Conservation (phyloP, 305 asterid genomes). For the Solanum hybrid region DNA sequence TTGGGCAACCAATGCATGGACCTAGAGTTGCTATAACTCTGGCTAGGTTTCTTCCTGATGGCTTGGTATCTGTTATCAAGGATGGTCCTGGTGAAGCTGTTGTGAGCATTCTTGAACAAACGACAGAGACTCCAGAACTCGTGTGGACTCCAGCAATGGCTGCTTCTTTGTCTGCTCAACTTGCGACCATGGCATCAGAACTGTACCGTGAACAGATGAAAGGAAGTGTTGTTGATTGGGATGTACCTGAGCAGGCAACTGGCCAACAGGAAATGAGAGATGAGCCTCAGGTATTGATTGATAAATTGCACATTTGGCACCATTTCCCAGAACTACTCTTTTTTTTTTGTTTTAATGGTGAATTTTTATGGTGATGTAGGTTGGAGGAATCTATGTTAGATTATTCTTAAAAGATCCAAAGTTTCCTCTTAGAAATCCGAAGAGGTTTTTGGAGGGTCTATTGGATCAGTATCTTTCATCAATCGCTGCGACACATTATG, state of each 20-base stretch:
- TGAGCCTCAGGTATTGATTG: slow-evolving; percentile 79
- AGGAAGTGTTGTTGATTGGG: slow-evolving; percentile 96
- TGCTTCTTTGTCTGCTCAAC: slow-evolving; percentile 89
- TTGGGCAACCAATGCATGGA: slow-evolving; percentile 98
- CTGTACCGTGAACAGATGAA: slow-evolving; percentile 81
- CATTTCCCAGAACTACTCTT: slow-evolving; percentile 8
- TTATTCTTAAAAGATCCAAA: slow-evolving; percentile 96
- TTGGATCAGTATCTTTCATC: slow-evolving; percentile 96
- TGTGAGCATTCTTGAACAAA: slow-evolving; percentile 82
- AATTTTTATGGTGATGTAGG: slow-evolving; percentile 38
- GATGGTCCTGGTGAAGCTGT: slow-evolving; percentile 99
- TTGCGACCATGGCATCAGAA: slow-evolving; percentile 92
- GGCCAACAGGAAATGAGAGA: slow-evolving; percentile 93
- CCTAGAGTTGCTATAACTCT: slow-evolving; percentile 95
- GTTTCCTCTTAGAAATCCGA: slow-evolving; percentile 95
- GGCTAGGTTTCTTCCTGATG: slow-evolving; percentile 95
- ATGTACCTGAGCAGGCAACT: slow-evolving; percentile 94
- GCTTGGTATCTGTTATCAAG: slow-evolving; percentile 81
- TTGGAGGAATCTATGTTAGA: slow-evolving; percentile 96
- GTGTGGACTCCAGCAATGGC: slow-evolving; percentile 99
- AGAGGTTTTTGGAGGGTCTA: slow-evolving; percentile 90
- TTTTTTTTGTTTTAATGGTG: slow-evolving; percentile 14
- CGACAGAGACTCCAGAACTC: slow-evolving; percentile 98
- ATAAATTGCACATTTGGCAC: slow-evolving; percentile 1
- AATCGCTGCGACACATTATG: slow-evolving; percentile 76